Base-by-base conservation (phyloP, 352 stramenopile genomes). In the Phytophthora palmivora region DNA sequence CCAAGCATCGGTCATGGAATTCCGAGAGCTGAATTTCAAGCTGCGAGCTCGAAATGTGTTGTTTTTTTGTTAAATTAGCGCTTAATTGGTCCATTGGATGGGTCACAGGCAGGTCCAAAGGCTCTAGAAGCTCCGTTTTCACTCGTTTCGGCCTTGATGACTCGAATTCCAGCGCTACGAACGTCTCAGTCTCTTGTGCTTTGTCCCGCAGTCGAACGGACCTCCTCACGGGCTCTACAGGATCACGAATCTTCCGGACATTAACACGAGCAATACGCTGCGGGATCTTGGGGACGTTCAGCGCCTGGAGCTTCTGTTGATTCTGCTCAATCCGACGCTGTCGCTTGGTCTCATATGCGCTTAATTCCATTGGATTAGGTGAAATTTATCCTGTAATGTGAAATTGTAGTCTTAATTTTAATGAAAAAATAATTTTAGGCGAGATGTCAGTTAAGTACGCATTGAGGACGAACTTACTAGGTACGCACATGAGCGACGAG, bases 271-370 rank as follows among this genome's bases (percentile, higher is more conserved):
- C 15, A n/a, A n/a, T n/a, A n/a, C 8, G 54, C 21, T 30, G 41
- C 16, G 22, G 19, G 18, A 64, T 30, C n/a, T 47, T 67, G 2
- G 44, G 26, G 8, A 91, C 71, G 24, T 73, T 51, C 22, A 90
- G 64, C 14, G 68, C 67, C 45, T 70, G 58, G 37, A 91, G 44
- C 49, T 67, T 58, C 19, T 61, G 62, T 44, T 76, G 72, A 70
- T 90, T 90, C 39, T 70, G 56, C 46, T 74, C 63, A 19, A 91
- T 76, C 58, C 79, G 82, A 56, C 74, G 75, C 58, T 62, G 56
- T 1, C 82, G 77, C 71, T 89, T 91, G 49, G 73, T 64, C 37
- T 91, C 82, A 64, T 91, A 91, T 28, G 65, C 79, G 45, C 68
- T 74, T 26, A 85, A 6, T 39, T 53, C 60, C 60, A 69, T 69